These are phyloP conservation scores for Pseudocercospora crystallina DNA, from an alignment of 2,329 filamentous ascomycete species.

Conservation along the genomic window DNA sequence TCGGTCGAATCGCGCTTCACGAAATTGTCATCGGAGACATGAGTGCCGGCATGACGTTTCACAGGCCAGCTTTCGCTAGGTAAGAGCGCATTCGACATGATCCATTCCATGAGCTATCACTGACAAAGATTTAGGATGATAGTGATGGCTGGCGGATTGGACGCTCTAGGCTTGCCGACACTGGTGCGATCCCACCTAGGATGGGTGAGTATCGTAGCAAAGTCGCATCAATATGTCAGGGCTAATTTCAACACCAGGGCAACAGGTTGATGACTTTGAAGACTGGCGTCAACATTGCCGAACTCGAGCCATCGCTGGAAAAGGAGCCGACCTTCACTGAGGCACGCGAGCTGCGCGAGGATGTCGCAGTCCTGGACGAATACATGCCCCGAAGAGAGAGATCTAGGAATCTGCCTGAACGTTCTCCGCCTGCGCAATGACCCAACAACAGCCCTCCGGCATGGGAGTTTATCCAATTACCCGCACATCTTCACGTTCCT, in stretches of 20 bases:
- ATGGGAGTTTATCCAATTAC: no score
- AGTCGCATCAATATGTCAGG: no score
- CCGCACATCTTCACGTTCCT: no score
- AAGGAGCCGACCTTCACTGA: slow-evolving; percentile 1
- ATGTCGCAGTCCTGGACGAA: background rate
- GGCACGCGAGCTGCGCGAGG: background rate
- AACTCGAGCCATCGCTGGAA: slow-evolving; percentile 1
- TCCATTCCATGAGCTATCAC: background rate
- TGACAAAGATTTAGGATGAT: slow-evolving; percentile 10
- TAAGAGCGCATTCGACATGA: background rate
- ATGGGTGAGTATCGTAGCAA: background rate
- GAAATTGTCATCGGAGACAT: slow-evolving; percentile 17
- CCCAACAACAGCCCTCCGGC: no score
- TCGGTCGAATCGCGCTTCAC: slow-evolving; percentile 15
- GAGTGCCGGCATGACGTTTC: slow-evolving; percentile 9
- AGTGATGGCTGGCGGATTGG: slow-evolving; percentile 14
- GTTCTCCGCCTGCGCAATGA: no score
- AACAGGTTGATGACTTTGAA: slow-evolving; percentile 7
- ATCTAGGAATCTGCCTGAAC: no score
- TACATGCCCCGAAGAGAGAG: background rate
- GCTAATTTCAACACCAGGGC: no score
- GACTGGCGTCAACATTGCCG: slow-evolving; percentile 4
- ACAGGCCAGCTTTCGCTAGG: slow-evolving; percentile 15
- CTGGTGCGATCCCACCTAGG: background rate
- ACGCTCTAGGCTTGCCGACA: background rate